Percentiles rank a stretch among this genome's conserved stretches.
Evolutionary conservation across 2,329 filamentous ascomycete species (phyloP).

Genomic region (Grosmannia clavigera): DNA sequence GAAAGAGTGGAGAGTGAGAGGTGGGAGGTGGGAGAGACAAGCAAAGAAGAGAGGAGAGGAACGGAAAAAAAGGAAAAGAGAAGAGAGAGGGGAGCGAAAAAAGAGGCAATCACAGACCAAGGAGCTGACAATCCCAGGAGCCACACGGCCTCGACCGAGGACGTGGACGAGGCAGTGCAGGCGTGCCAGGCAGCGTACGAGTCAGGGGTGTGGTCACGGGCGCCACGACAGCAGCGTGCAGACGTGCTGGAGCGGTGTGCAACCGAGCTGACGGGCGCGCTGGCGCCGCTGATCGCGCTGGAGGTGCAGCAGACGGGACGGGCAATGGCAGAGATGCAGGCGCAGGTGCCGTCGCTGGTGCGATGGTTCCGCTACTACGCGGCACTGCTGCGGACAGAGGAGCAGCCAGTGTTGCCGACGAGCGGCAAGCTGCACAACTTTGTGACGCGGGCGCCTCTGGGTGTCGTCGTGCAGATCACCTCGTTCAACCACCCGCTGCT

Average conservation of each 20-base stretch:
- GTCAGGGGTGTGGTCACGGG: slow-evolving; percentile 42
- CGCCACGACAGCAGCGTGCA: slow-evolving; percentile 44
- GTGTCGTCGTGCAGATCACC: slow-evolving; percentile 44
- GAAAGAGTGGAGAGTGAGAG: background rate
- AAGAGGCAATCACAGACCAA: no score
- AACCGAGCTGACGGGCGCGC: slow-evolving; percentile 33
- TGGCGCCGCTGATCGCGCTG: slow-evolving; percentile 45
- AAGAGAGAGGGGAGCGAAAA: no score
- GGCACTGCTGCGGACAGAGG: slow-evolving; percentile 52
- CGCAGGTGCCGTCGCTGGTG: slow-evolving; percentile 52
- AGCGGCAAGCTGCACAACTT: slow-evolving; percentile 46
- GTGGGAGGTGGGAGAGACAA: background rate
- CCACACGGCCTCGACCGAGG: slow-evolving; percentile 31
- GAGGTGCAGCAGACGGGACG: slow-evolving; percentile 59
- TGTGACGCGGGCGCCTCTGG: slow-evolving; percentile 40
- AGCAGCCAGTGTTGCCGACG: slow-evolving; percentile 54
- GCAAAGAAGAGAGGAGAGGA: no score
- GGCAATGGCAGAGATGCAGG: slow-evolving; percentile 55
- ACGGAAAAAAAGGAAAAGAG: no score
- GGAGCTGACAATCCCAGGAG: slow-evolving; percentile 22
- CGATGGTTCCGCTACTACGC: slow-evolving; percentile 65
- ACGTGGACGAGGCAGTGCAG: slow-evolving; percentile 29
- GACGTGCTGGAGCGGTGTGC: slow-evolving; percentile 50
- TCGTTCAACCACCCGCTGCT: slow-evolving; percentile 48
- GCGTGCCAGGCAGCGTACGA: slow-evolving; percentile 33